Conservation (phyloP, 345 rosid species). For the Xanthoceras sorbifolium region DNA sequence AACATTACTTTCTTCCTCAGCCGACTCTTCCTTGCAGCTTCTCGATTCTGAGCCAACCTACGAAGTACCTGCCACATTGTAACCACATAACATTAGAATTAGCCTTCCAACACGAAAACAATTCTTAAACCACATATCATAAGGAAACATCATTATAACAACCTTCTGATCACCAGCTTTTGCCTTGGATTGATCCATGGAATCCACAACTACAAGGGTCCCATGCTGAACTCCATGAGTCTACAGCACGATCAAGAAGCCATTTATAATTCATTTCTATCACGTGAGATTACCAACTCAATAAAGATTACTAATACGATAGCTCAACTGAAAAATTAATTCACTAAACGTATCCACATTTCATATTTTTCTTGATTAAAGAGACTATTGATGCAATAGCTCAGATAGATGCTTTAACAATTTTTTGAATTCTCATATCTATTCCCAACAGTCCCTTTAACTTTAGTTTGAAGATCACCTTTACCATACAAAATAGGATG, state of each 20-base stretch:
- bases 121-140: neutral
- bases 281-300: neutral
- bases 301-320: neutral
- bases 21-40: slow-evolving; percentile 93
- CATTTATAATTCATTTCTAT: neutral
- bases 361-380: neutral
- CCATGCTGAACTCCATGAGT: slow-evolving; percentile 49
- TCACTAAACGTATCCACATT: neutral
- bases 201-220: slow-evolving; percentile 50
- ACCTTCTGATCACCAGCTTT: slow-evolving; percentile 74
- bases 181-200: slow-evolving; percentile 57
- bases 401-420: neutral
- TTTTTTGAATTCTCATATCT: neutral
- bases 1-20: slow-evolving; percentile 78
- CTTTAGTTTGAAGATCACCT: neutral
- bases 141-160: neutral
- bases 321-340: neutral
- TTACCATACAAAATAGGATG: neutral
- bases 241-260: slow-evolving; percentile 30
- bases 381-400: neutral
- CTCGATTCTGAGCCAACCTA: slow-evolving; percentile 92
- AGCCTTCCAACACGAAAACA: neutral
- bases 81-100: neutral
- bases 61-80: slow-evolving; percentile 56
- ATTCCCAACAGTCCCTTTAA: neutral